phyloP scores from a whole-genome alignment of 805 yeast species.

The Hanseniaspora singularis region DNA sequence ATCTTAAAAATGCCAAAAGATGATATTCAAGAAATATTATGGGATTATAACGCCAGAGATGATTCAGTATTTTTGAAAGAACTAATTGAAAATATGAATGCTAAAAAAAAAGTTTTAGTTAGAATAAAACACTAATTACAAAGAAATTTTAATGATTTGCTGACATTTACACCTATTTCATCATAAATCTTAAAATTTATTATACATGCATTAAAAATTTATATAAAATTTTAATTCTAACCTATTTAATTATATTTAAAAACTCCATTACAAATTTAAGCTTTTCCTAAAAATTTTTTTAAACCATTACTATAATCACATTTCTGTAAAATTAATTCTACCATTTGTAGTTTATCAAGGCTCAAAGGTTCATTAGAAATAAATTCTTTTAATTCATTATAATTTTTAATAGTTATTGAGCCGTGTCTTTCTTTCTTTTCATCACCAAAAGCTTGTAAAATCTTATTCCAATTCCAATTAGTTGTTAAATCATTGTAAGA shows the following conservation, averaged over 20 bases:
- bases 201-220: too few relatives aligned
- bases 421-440: slow-evolving; percentile 26
- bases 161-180: too few relatives aligned
- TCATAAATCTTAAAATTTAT: too few relatives aligned
- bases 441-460: slow-evolving; percentile 57
- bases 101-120: background rate
- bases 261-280: too few relatives aligned
- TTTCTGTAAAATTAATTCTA: slow-evolving; percentile 48
- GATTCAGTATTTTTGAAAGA: background rate
- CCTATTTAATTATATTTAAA: too few relatives aligned
- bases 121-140: background rate
- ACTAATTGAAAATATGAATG: background rate
- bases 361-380: slow-evolving; percentile 27
- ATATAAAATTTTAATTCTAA: too few relatives aligned
- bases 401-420: slow-evolving; percentile 29
- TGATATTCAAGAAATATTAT: background rate
- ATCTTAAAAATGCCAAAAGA: background rate
- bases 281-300: slow-evolving; percentile 19
- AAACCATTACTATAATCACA: slow-evolving; percentile 59
- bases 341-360: slow-evolving; percentile 35
- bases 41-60: background rate
- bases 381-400: slow-evolving; percentile 31
- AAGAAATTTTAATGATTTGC: too few relatives aligned
- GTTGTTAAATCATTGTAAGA: slow-evolving; percentile 73
- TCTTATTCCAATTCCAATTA: slow-evolving; percentile 67